A percentile compares a stretch with the other conserved stretches of the same genome.
These are phyloP conservation scores for Styphnolobium japonicum DNA, from an alignment of 306 rosid species.

Conservation along the genomic window DNA sequence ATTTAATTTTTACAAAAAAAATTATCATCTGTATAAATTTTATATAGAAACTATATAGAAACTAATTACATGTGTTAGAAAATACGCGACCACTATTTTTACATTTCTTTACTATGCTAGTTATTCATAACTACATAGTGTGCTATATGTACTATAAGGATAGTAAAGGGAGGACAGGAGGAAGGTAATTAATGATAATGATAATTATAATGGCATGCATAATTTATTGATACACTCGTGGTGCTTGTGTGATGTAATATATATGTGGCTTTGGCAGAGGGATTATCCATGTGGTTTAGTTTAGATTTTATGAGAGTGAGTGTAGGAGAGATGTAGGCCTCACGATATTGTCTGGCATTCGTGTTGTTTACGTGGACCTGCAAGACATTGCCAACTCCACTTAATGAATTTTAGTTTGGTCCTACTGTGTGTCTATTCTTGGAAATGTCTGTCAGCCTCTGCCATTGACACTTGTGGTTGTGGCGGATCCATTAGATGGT, in stretches of 20 bases:
- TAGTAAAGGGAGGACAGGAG: neutral
- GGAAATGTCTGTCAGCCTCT: neutral
- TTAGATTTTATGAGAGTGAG: neutral
- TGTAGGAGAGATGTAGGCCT: neutral
- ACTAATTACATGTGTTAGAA: too few relatives aligned
- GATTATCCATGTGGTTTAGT: constrained; percentile 9
- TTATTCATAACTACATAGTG: too few relatives aligned
- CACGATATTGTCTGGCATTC: constrained; percentile 20
- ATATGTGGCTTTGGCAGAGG: constrained; percentile 19
- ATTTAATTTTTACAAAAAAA: too few relatives aligned
- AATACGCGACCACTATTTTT: neutral
- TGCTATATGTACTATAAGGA: too few relatives aligned
- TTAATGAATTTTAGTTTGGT: neutral
- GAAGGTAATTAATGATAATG: neutral
- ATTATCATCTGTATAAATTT: too few relatives aligned
- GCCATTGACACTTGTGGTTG: constrained; percentile 1
- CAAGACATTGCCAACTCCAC: neutral
- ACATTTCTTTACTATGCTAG: neutral
- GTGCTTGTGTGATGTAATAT: neutral
- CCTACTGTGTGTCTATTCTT: neutral
- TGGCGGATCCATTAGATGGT: neutral
- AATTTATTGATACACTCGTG: constrained; percentile 3
- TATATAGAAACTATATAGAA: too few relatives aligned
- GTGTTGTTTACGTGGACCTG: constrained; percentile 25
- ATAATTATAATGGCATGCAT: neutral